Percentiles rank a stretch among this genome's conserved stretches.
These are phyloP conservation scores for Parascedosporium putredinis DNA, from an alignment of 2,329 filamentous ascomycete genomes.

Conservation along the genomic window DNA sequence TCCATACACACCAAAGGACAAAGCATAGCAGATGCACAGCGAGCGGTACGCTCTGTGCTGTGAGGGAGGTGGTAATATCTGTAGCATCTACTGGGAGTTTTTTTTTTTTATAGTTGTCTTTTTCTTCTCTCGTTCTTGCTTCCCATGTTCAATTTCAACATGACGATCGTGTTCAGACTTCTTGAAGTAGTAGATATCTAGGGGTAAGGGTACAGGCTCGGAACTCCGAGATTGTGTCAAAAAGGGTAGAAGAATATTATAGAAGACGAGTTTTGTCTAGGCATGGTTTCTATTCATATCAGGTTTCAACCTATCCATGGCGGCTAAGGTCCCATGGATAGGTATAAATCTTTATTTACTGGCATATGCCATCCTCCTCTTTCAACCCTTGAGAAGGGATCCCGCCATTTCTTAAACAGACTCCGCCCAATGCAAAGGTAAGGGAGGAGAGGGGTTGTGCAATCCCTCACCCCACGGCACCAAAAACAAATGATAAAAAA, in stretches of 20 bases:
- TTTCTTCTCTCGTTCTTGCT: too few species aligned
- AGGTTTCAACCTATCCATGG: background rate
- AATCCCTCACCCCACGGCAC: too few species aligned
- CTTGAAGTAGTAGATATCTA: too few species aligned
- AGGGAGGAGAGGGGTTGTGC: constrained; percentile 2
- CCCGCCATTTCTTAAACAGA: background rate
- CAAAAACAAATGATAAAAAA: constrained; percentile 7
- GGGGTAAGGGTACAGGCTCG: too few species aligned
- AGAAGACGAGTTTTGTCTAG: too few species aligned
- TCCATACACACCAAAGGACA: too few species aligned
- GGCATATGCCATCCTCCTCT: background rate
- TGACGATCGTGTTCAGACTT: background rate
- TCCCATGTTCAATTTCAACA: background rate
- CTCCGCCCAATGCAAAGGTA: background rate
- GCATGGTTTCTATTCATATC: background rate
- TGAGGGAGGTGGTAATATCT: background rate
- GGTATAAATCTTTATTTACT: background rate
- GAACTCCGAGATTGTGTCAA: too few species aligned
- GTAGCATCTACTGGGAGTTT: background rate
- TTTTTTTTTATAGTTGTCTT: too few species aligned
- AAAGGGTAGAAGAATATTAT: too few species aligned
- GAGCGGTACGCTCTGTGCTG: too few species aligned
- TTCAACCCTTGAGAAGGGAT: too few species aligned
- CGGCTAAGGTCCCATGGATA: background rate
- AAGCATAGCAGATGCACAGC: background rate